Evolutionary conservation across 352 stramenopile species (phyloP).

Genomic region (Phytophthora sp.): DNA sequence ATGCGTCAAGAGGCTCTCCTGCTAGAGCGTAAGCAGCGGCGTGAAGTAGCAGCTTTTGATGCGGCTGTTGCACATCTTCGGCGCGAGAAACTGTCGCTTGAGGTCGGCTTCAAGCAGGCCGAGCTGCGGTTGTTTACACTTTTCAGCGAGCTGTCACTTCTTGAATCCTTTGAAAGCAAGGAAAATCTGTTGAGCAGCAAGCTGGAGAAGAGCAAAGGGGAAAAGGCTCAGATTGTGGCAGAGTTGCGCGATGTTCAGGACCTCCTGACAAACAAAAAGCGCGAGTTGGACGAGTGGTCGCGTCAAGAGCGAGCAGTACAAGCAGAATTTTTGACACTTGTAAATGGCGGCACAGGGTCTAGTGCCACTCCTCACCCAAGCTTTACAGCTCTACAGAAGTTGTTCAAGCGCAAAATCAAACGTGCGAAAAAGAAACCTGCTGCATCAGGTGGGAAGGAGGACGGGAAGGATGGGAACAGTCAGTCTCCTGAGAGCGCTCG

Average conservation of each 20-base stretch:
- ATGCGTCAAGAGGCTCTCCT: constrained; percentile 69
- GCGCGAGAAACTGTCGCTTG: constrained; percentile 83
- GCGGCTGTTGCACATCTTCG: constrained; percentile 90
- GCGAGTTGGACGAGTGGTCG: constrained; percentile 83
- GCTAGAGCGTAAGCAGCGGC: constrained; percentile 69
- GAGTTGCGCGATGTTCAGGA: constrained; percentile 84
- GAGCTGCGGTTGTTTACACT: constrained; percentile 91
- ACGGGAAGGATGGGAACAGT: constrained; percentile 41
- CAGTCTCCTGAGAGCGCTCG: constrained; percentile 31
- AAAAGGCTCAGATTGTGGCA: constrained; percentile 87
- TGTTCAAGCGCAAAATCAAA: constrained; percentile 94
- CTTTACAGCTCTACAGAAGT: constrained; percentile 82
- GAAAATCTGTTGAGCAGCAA: constrained; percentile 90
- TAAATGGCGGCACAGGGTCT: constrained; percentile 65
- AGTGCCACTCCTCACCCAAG: constrained; percentile 55
- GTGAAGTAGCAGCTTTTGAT: constrained; percentile 85
- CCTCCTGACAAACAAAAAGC: constrained; percentile 73
- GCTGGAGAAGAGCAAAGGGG: constrained; percentile 78
- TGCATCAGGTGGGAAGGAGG: constrained; percentile 22
- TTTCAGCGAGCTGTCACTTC: constrained; percentile 82
- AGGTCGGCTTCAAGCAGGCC: constrained; percentile 88
- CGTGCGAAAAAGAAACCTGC: constrained; percentile 82
- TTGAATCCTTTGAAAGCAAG: constrained; percentile 92
- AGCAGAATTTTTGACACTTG: constrained; percentile 68
- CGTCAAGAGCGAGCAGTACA: constrained; percentile 68